phyloP scores from a whole-genome alignment of 345 rosid genomes.

The Iberis pinnata region DNA sequence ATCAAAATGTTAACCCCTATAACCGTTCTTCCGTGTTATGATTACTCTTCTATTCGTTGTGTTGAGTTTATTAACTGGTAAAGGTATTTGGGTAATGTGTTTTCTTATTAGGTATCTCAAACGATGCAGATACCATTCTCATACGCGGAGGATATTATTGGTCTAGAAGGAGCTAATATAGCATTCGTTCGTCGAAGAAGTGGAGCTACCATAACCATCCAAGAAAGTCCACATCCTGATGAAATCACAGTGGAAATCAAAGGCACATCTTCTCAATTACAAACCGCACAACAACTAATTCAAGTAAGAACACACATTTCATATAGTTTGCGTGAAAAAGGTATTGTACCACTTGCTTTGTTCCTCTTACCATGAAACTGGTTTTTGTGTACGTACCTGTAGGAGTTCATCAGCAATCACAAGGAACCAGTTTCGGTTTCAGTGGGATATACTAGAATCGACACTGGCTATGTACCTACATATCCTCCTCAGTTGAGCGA shows the following conservation, averaged over 20 bases:
- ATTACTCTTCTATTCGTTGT: neutral
- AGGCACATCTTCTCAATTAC: conserved; percentile 68
- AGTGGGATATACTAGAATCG: conserved; percentile 20
- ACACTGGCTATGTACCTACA: conserved; percentile 27
- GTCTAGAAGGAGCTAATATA: conserved; percentile 66
- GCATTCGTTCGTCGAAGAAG: conserved; percentile 65
- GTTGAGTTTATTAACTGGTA: neutral
- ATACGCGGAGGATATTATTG: conserved; percentile 77
- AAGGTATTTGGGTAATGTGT: neutral
- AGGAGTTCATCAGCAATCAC: conserved; percentile 35
- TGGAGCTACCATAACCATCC: conserved; percentile 61
- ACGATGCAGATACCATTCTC: conserved; percentile 79
- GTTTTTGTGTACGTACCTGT: neutral
- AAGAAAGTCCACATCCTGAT: conserved; percentile 65
- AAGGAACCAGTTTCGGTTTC: conserved; percentile 28
- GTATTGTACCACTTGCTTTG: neutral
- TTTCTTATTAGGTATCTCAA: conserved; percentile 48
- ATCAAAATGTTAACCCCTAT: too few relatives aligned
- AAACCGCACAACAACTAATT: conserved; percentile 63
- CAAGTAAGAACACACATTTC: conserved; percentile 42
- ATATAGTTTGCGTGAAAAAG: too few relatives aligned
- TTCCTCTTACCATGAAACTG: neutral
- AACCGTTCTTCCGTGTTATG: neutral
- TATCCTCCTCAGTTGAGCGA: conserved; percentile 30
- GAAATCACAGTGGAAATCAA: conserved; percentile 77